These are phyloP conservation scores for Lasiosphaeria miniovina DNA, from an alignment of 495 filamentous ascomycete genomes.

Conservation along the genomic window DNA sequence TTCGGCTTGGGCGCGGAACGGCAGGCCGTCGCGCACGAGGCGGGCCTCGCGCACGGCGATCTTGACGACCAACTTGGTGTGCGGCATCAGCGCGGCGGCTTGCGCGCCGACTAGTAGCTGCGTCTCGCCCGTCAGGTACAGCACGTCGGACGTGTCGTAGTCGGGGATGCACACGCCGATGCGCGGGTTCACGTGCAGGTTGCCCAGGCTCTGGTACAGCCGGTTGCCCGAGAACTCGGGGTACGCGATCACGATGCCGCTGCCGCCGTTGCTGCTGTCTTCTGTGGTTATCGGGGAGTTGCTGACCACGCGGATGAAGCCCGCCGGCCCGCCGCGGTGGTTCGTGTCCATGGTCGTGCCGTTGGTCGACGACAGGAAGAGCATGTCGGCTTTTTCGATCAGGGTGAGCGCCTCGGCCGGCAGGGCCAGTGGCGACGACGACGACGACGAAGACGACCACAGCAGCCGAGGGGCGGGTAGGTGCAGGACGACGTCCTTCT, in stretches of 20 bases:
- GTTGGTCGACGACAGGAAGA: slow-evolving; percentile 70
- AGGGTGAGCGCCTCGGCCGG: slow-evolving; percentile 54
- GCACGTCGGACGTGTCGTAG: slow-evolving; percentile 64
- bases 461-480: slow-evolving; percentile 48
- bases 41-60: slow-evolving; percentile 58
- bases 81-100: slow-evolving; percentile 58
- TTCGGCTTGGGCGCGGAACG: slow-evolving; percentile 59
- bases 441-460: slow-evolving; percentile 10
- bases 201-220: slow-evolving; percentile 78
- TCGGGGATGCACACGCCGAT: slow-evolving; percentile 67
- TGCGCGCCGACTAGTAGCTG: slow-evolving; percentile 61
- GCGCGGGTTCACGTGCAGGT: slow-evolving; percentile 60
- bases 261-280: slow-evolving; percentile 30
- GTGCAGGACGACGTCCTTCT: slow-evolving; percentile 58
- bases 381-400: slow-evolving; percentile 63
- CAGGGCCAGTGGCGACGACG: slow-evolving; percentile 16
- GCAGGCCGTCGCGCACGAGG: slow-evolving; percentile 60
- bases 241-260: slow-evolving; percentile 55
- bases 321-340: slow-evolving; percentile 69
- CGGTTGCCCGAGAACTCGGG: slow-evolving; percentile 81
- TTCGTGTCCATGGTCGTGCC: slow-evolving; percentile 81
- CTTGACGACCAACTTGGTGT: slow-evolving; percentile 67
- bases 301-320: slow-evolving; percentile 64
- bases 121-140: slow-evolving; percentile 66
- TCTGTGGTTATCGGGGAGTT: slow-evolving; percentile 34